A percentile compares a stretch with the other conserved stretches of the same genome.
Evolutionary conservation across 1,139 yeast species (phyloP).

Genomic region (Eremothecium cymbalariae): DNA sequence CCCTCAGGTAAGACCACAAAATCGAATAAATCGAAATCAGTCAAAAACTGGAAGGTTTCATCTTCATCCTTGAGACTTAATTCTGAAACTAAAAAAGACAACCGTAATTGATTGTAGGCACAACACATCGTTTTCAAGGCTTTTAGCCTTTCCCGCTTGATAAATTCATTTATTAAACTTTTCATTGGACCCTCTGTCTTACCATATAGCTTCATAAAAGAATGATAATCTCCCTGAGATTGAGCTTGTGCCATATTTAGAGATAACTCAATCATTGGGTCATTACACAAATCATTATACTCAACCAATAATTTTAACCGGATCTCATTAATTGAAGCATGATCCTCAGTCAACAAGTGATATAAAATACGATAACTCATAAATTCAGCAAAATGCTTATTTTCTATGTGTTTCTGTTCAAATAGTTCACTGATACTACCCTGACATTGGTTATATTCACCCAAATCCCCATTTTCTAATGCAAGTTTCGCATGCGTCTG

Average conservation of each 20-base stretch:
- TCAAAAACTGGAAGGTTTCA: slow-evolving; percentile 38
- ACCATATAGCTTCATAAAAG: slow-evolving; percentile 41
- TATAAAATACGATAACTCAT: slow-evolving; percentile 70
- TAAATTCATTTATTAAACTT: slow-evolving; percentile 40
- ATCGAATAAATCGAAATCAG: slow-evolving; percentile 35
- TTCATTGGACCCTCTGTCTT: slow-evolving; percentile 32
- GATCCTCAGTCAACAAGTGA: slow-evolving; percentile 67
- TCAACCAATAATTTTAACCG: slow-evolving; percentile 27
- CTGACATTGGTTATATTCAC: slow-evolving; percentile 94
- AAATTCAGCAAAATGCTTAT: slow-evolving; percentile 50
- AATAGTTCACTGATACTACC: slow-evolving; percentile 65
- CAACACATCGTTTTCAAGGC: slow-evolving; percentile 53
- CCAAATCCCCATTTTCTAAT: slow-evolving; percentile 70
- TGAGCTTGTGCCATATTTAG: slow-evolving; percentile 39
- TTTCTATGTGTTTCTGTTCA: slow-evolving; percentile 34
- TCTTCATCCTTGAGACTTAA: slow-evolving; percentile 39
- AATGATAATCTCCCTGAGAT: slow-evolving; percentile 42
- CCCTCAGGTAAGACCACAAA: slow-evolving; percentile 32
- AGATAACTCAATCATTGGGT: slow-evolving; percentile 36
- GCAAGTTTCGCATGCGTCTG: slow-evolving; percentile 87
- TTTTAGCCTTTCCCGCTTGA: slow-evolving; percentile 50
- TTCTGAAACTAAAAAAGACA: slow-evolving; percentile 40
- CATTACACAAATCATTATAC: slow-evolving; percentile 16
- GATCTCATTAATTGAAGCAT: slow-evolving; percentile 32
- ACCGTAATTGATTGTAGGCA: slow-evolving; percentile 49